Conservation (phyloP, 108 stramenopile genomes). For the Cyclotella kingstonii region DNA sequence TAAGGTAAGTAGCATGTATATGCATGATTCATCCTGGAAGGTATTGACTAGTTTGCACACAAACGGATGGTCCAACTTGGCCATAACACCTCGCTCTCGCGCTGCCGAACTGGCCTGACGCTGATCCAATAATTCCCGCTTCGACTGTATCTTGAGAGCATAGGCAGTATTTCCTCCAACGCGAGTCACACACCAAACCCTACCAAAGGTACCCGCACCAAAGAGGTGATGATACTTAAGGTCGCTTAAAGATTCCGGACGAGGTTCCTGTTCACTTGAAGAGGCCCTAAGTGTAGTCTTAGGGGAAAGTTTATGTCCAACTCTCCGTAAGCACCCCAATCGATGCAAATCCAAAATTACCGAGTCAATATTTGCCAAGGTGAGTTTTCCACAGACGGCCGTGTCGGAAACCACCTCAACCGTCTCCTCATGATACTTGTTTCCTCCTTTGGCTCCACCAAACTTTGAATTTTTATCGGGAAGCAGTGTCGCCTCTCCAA, state of each 20-base stretch:
- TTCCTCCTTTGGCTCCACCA: constrained; percentile 46
- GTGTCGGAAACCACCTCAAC: constrained; percentile 30
- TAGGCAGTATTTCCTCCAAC: constrained; percentile 23
- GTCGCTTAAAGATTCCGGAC: constrained; percentile 67
- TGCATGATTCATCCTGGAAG: constrained; percentile 66
- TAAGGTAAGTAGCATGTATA: constrained; percentile 81
- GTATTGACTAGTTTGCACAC: constrained; percentile 75
- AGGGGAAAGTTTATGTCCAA: background rate
- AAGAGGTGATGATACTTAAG: constrained; percentile 61
- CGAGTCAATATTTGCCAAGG: constrained; percentile 40
- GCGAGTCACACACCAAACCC: constrained; percentile 68
- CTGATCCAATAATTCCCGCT: constrained; percentile 41
- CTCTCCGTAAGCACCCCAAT: constrained; percentile 43
- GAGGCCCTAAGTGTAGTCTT: constrained; percentile 17
- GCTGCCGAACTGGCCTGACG: constrained; percentile 26
- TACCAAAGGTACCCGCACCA: constrained; percentile 84
- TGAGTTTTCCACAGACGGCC: constrained; percentile 50
- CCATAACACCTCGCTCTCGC: constrained; percentile 60
- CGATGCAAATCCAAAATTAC: constrained; percentile 66
- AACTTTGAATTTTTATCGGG: constrained; percentile 45
- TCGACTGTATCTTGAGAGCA: constrained; percentile 69
- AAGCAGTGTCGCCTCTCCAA: constrained; percentile 35
- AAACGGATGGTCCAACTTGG: constrained; percentile 71
- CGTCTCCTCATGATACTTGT: constrained; percentile 26
- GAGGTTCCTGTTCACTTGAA: constrained; percentile 43